Conservation (phyloP, 495 filamentous ascomycete species). For the Poronia punctata region DNA sequence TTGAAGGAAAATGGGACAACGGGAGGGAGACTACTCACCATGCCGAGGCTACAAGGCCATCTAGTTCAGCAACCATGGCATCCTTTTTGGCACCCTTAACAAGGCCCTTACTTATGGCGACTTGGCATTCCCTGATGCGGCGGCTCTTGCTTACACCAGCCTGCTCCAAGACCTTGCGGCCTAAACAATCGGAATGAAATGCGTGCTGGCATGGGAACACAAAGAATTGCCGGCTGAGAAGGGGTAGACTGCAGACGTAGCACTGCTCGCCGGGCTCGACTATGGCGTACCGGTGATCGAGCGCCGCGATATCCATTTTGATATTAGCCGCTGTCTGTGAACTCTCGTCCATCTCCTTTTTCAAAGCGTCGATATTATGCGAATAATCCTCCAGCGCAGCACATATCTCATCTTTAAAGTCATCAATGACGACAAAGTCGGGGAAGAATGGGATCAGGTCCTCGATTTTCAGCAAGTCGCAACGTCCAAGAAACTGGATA, state of each 20-base stretch:
- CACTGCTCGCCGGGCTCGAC: conserved; percentile 95
- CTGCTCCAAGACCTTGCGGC: conserved; percentile 70
- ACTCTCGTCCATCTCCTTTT: conserved; percentile 92
- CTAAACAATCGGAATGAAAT: conserved; percentile 91
- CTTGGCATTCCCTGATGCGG: conserved; percentile 78
- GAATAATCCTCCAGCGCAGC: conserved; percentile 85
- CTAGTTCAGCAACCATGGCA: conserved; percentile 78
- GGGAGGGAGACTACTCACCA: conserved; percentile 50
- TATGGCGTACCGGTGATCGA: conserved; percentile 88
- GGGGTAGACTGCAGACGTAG: conserved; percentile 75
- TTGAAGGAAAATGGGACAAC: not conserved
- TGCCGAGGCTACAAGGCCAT: conserved; percentile 72
- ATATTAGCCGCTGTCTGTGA: conserved; percentile 83
- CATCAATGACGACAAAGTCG: conserved; percentile 97
- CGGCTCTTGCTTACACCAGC: conserved; percentile 65
- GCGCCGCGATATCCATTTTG: conserved; percentile 70
- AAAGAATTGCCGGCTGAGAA: conserved; percentile 88
- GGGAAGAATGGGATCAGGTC: conserved; percentile 98
- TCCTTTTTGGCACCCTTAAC: conserved; percentile 62
- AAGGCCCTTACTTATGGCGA: conserved; percentile 65
- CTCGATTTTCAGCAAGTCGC: conserved; percentile 87
- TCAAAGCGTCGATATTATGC: conserved; percentile 79
- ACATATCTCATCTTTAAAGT: conserved; percentile 98
- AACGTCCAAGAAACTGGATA: conserved; percentile 87
- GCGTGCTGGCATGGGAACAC: conserved; percentile 98